These are phyloP conservation scores for Alternaria incomplexa DNA, from an alignment of 2,329 filamentous ascomycete genomes.

Conservation along the genomic window DNA sequence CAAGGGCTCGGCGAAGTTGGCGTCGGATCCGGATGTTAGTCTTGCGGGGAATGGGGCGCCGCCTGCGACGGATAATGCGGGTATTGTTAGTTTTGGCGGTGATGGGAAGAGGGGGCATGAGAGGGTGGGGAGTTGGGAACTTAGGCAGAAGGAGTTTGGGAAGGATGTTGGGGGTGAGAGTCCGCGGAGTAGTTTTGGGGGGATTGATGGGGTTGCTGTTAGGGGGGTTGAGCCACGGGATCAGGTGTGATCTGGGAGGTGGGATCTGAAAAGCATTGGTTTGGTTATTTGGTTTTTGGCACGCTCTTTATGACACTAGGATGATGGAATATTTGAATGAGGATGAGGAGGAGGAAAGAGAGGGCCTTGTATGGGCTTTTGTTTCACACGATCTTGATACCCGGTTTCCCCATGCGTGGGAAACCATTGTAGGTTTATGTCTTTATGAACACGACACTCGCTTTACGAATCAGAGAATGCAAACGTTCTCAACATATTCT, in stretches of 20 bases:
- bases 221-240: slow-evolving; percentile 55
- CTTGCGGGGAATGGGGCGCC: slow-evolving; percentile 52
- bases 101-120: slow-evolving; percentile 52
- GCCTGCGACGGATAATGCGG: slow-evolving; percentile 19
- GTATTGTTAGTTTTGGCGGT: slow-evolving; percentile 14
- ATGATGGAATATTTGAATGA: no score
- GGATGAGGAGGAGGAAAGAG: neutral
- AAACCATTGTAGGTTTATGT: neutral
- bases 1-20: slow-evolving; percentile 62
- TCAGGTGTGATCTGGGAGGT: slow-evolving; percentile 57
- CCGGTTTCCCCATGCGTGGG: slow-evolving; percentile 12
- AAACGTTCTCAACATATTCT: neutral
- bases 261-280: no score
- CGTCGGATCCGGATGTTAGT: slow-evolving; percentile 60
- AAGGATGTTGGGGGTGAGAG: slow-evolving; percentile 31
- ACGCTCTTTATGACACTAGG: slow-evolving; percentile 1
- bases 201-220: slow-evolving; percentile 50
- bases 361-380: slow-evolving; percentile 7
- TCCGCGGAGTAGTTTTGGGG: slow-evolving; percentile 52
- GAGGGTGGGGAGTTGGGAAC: slow-evolving; percentile 64
- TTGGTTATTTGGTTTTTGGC: neutral
- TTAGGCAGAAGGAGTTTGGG: slow-evolving; percentile 49
- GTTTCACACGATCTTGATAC: slow-evolving; percentile 27
- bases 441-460: neutral
- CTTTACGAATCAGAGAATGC: neutral